A percentile compares a stretch with the other conserved stretches of the same genome.
Conservation (phyloP, 1,284 basidiomycete genomes). For the Moniliophthora roreri region DNA sequence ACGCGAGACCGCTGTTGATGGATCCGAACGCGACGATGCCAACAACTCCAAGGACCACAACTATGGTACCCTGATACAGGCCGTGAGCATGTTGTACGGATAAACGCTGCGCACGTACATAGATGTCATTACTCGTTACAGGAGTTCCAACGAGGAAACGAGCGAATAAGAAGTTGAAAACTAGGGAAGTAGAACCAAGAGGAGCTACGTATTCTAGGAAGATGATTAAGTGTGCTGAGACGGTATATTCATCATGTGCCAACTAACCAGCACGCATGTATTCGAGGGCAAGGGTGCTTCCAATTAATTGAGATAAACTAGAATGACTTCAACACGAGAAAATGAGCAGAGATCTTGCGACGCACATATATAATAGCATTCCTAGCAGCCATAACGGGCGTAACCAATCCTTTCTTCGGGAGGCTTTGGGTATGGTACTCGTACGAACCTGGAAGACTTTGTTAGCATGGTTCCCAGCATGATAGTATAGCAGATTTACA, state of each 20-base stretch:
- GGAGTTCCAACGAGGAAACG: constrained; percentile 81
- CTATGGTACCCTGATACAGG: constrained; percentile 64
- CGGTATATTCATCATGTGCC: not conserved
- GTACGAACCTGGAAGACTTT: constrained; percentile 56
- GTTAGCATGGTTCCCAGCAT: constrained; percentile 8
- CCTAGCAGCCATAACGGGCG: constrained; percentile 82
- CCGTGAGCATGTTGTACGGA: too few relatives aligned
- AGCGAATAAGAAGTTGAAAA: constrained; percentile 89
- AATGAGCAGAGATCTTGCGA: constrained; percentile 18
- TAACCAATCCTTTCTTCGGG: constrained; percentile 68
- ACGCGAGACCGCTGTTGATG: constrained; percentile 73
- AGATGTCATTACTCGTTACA: constrained; percentile 78
- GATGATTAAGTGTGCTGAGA: constrained; percentile 6
- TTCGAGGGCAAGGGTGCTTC: constrained; percentile 81
- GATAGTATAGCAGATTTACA: constrained; percentile 39
- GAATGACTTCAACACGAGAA: constrained; percentile 1
- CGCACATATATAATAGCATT: constrained; percentile 79
- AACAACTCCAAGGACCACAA: constrained; percentile 80
- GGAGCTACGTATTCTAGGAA: constrained; percentile 79
- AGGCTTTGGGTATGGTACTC: constrained; percentile 67
- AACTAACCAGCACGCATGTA: constrained; percentile 79
- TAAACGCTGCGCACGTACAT: constrained; percentile 48
- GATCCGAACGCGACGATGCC: constrained; percentile 86
- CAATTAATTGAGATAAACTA: constrained; percentile 82
- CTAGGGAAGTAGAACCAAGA: constrained; percentile 78